Percentiles rank a stretch among this genome's conserved stretches.
Conservation (phyloP, 352 stramenopile species). For the Phytophthora lateralis region DNA sequence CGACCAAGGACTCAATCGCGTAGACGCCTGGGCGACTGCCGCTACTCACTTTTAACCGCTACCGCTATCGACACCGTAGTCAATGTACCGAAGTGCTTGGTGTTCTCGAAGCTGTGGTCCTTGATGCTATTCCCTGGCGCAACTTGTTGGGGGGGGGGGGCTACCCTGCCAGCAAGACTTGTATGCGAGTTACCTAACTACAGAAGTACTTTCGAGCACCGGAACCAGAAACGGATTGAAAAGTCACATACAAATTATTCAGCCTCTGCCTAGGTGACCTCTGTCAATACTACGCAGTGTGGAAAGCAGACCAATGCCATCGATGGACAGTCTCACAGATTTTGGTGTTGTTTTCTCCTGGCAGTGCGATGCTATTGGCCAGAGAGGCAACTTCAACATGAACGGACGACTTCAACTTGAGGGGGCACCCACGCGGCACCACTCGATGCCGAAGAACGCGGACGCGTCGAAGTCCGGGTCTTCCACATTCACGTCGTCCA, state of each 20-base stretch:
- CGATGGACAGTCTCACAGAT: conserved; percentile 7
- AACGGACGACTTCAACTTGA: conserved; percentile 33
- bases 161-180: no score
- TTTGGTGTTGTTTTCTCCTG: background rate
- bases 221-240: background rate
- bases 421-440: conserved; percentile 31
- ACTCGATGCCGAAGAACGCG: conserved; percentile 51
- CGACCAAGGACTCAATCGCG: background rate
- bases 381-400: conserved; percentile 27
- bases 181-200: no score
- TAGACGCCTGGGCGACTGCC: background rate
- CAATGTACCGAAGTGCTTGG: no score
- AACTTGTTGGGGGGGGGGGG: no score
- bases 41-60: no score
- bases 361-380: background rate
- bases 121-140: no score
- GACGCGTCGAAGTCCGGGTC: conserved; percentile 44
- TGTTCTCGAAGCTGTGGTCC: no score
- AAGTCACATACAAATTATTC: conserved; percentile 23
- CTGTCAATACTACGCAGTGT: conserved; percentile 10
- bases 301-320: conserved; percentile 6
- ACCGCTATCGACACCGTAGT: no score
- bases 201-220: background rate
- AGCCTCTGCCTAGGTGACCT: conserved; percentile 10
- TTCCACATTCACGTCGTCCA: conserved; percentile 42